Percentiles rank a stretch among this genome's conserved stretches.
These are phyloP conservation scores for Leccinum pachyderme DNA, from an alignment of 1,284 basidiomycete species.

Conservation along the genomic window DNA sequence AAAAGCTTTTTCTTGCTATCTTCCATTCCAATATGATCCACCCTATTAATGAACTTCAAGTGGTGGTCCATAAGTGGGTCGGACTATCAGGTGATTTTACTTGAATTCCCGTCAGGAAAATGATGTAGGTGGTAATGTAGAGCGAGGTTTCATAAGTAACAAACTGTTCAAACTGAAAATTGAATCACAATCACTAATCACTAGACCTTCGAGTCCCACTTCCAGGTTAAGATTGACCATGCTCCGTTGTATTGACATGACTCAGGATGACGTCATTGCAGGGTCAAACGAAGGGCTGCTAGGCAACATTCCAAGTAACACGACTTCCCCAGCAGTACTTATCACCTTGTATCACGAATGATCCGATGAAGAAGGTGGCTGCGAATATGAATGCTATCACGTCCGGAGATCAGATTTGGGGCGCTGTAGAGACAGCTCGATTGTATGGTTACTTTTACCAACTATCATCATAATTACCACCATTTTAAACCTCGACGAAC, in stretches of 20 bases:
- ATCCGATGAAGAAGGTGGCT: background rate
- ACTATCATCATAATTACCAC: background rate
- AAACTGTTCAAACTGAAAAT: no score
- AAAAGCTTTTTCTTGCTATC: background rate
- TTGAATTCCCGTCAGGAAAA: background rate
- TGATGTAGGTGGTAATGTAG: background rate
- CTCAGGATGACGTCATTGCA: background rate
- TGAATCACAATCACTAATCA: background rate
- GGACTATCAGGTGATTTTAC: background rate
- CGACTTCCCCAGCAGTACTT: background rate
- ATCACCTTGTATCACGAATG: background rate
- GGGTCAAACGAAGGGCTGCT: background rate
- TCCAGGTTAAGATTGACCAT: background rate
- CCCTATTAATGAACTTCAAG: background rate
- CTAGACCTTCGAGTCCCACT: background rate
- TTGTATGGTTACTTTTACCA: background rate
- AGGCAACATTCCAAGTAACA: background rate
- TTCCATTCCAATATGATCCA: background rate
- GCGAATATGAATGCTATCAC: background rate
- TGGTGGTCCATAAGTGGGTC: background rate
- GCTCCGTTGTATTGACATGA: background rate
- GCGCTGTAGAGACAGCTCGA: background rate
- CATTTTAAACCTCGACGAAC: background rate
- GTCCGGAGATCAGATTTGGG: background rate
- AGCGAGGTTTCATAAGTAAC: no score